Evolutionary conservation across 2,329 filamentous ascomycete species (phyloP), one percentile per base, ranked within the genome.

Genomic region (Xylaria arbuscula): DNA sequence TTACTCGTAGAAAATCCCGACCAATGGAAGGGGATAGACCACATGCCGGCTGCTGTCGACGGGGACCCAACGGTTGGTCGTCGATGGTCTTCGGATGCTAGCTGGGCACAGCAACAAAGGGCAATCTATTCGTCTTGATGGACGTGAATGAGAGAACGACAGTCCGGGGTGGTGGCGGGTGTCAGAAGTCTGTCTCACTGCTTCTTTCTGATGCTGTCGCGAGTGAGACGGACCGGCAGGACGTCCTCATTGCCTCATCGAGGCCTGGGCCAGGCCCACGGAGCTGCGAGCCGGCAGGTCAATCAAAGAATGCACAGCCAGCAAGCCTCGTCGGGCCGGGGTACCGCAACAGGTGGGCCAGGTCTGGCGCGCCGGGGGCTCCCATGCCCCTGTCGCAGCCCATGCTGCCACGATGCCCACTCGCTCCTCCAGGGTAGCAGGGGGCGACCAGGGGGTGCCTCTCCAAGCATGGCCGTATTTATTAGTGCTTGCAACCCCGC

Each of bases 401-500:
- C 54, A 59, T 58, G 38, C 34, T 48, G 10, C 55, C 67, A 65
- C 47, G 34, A 36, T n/a, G 48, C 57, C 67, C 67, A 56, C 58
- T 47, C 50, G 22, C 50, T 32, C 63, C 34, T 45, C 47, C 61
- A 65, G 62, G 53, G 28, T 48, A 24, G 19, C 56, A 45, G 45
- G 56, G 61, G n/a, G 3, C 48, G 19, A 10, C 36, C 59, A 67
- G 47, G 40, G 45, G 59, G 56, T 51, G 42, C 54, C 36, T 64
- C 67, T 57, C 55, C 38, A 45, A 38, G 11, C 32, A 48, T 62
- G 40, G 62, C 64, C 58, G 42, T 73, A 73, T 73, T 73, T 73
- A 73, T 72, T 74, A 76, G 65, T 70, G 76, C 72, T 77, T 69
- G 69, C 66, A 66, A 76, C 77, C 77, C 77, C 77, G 76, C 77